Evolutionary conservation across 805 yeast species (phyloP), one percentile per base, ranked within the genome.

Genomic region (Nakazawaea anatomiae): DNA sequence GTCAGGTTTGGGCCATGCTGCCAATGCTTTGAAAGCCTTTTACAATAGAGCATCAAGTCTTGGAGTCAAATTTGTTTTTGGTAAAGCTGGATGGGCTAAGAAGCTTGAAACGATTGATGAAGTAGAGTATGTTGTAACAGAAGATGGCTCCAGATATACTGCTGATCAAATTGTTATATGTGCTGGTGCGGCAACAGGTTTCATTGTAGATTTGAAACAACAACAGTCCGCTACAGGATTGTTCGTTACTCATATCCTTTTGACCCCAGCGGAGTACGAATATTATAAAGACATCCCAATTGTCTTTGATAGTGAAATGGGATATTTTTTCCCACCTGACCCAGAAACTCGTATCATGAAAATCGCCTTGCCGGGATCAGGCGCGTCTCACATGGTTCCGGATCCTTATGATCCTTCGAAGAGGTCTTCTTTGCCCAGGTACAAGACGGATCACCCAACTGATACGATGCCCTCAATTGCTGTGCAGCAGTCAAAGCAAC

Each of bases 261-360:
- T 75, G 32, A 68, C 71, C 1, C 60, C 60, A 2, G 57, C 59
- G 36, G 78, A 75, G 53, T 73, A 60, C 52, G 61, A 60, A 25
- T 58, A 54, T 29, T 72, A 60, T 51, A 69, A 68, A 53, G 60
- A 65, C 48, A 67, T 72, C 30, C 79, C 80, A 8, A 62, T 76
- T 31, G 63, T 76, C 6, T 75, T 75, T 57, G 71, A 73, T 53
- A 64, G 76, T 1, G 74, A 70, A 42, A 57, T 63, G 61, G 80
- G 80, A 0, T 76, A 74, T 54, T 73, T 72, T 56, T 76, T 76
- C 62, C 78, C 79, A 4, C 81, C 81, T 25, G 79, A 75, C 55
- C 63, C 66, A 6, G 67, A 61, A 2, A 70, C 72, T 0, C 63
- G 57, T 25, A 52, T 63, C 25, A 29, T 70, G 55, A 76, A 76